Conservation (phyloP, 352 stramenopile species). For the Pythium angustatum region DNA sequence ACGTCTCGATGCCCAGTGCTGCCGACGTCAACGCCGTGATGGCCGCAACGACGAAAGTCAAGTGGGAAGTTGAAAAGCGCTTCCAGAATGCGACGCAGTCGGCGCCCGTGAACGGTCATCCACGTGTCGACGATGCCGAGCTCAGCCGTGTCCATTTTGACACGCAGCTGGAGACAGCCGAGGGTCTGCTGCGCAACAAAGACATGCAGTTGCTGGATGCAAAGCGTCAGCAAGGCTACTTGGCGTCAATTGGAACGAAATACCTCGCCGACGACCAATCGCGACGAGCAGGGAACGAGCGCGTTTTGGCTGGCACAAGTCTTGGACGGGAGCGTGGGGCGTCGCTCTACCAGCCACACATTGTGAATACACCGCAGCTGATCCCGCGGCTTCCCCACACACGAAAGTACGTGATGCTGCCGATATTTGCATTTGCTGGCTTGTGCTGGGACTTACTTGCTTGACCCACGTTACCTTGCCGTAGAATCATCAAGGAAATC, state of each 20-base stretch:
- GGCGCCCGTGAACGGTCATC: constrained; percentile 29
- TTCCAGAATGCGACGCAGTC: constrained; percentile 36
- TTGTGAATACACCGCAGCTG: constrained; percentile 36
- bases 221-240: constrained; percentile 26
- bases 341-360: constrained; percentile 34
- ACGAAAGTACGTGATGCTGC: constrained; percentile 63
- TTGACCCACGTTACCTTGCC: neutral
- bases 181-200: constrained; percentile 50
- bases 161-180: constrained; percentile 57
- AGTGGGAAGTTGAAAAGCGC: constrained; percentile 53
- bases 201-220: constrained; percentile 32
- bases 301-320: neutral
- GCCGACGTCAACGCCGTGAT: constrained; percentile 42
- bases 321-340: constrained; percentile 18
- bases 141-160: constrained; percentile 47
- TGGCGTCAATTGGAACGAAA: constrained; percentile 21
- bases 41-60: constrained; percentile 40
- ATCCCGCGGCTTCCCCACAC: constrained; percentile 63
- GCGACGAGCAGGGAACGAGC: neutral
- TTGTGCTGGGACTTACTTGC: neutral
- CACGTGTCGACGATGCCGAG: constrained; percentile 30
- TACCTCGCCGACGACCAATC: neutral
- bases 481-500: constrained; percentile 62
- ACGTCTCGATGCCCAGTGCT: constrained; percentile 34
- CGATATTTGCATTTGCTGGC: no score